Conservation (phyloP, 495 filamentous ascomycete genomes). For the Talaromyces proteolyticus region DNA sequence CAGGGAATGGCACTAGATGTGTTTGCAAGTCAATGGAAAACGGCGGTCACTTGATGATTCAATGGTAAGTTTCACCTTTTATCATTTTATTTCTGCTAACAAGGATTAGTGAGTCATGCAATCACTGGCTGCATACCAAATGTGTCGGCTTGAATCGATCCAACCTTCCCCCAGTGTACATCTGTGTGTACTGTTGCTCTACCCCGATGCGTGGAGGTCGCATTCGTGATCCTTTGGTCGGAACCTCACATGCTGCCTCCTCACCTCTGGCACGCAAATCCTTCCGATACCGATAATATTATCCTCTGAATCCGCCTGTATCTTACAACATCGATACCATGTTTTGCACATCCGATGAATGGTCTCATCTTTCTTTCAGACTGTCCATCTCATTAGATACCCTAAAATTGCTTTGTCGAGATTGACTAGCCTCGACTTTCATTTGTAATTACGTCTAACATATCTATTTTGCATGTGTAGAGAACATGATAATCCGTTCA, state of each 20-base stretch:
- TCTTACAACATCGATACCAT: neutral
- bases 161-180: conserved; percentile 67
- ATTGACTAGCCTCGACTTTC: too few species aligned
- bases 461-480: too few species aligned
- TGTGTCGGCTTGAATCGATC: conserved; percentile 66
- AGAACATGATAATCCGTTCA: too few species aligned
- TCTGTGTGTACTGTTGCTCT: conserved; percentile 74
- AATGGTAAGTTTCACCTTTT: conserved; percentile 54
- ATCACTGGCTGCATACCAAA: conserved; percentile 74
- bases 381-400: too few species aligned
- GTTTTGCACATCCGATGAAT: neutral
- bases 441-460: too few species aligned
- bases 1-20: conserved; percentile 61
- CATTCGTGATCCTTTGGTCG: conserved; percentile 47
- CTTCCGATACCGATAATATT: conserved; percentile 34
- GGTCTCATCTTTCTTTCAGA: neutral
- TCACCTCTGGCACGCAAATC: conserved; percentile 68
- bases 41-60: conserved; percentile 70
- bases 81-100: conserved; percentile 8
- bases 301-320: neutral
- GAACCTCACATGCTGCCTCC: conserved; percentile 33
- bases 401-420: too few species aligned
- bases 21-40: conserved; percentile 63
- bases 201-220: conserved; percentile 65
- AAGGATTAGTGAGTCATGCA: conserved; percentile 68